Percentiles rank a stretch among this genome's conserved stretches.
These are phyloP conservation scores for Lenzites betulinus DNA, from an alignment of 768 basidiomycete genomes.

Conservation along the genomic window DNA sequence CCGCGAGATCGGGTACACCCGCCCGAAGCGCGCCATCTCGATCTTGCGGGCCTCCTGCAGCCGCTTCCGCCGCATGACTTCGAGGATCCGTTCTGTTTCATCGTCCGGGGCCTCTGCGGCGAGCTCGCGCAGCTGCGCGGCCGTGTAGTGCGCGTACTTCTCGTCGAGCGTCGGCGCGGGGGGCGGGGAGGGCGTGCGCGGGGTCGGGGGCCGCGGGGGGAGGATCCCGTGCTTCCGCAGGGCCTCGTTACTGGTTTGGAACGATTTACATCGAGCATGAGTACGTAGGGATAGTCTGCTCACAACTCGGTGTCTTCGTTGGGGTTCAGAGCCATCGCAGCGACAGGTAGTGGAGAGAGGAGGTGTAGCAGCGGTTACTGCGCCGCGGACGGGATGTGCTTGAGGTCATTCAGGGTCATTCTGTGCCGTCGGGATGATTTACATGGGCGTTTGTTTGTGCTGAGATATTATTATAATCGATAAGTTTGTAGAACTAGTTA, in stretches of 20 bases:
- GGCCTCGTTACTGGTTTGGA: constrained; percentile 80
- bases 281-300: constrained; percentile 31
- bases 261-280: constrained; percentile 12
- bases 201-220: constrained; percentile 68
- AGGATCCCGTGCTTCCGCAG: constrained; percentile 92
- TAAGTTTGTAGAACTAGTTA: no score
- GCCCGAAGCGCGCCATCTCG: constrained; percentile 73
- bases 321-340: constrained; percentile 67
- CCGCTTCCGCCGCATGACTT: constrained; percentile 62
- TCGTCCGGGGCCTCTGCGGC: constrained; percentile 76
- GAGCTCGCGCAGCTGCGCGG: constrained; percentile 64
- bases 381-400: background rate
- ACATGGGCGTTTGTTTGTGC: no score
- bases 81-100: constrained; percentile 73
- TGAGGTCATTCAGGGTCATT: background rate
- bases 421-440: no score
- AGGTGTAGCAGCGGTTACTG: background rate
- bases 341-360: background rate
- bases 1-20: constrained; percentile 84
- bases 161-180: constrained; percentile 73
- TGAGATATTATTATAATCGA: no score
- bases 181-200: constrained; percentile 80
- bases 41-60: constrained; percentile 61
- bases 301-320: constrained; percentile 98
- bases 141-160: constrained; percentile 61